Percentiles rank a stretch among this genome's conserved stretches.
These are phyloP conservation scores for Penicillium sp. DNA, from an alignment of 2,329 filamentous ascomycete species.

Conservation along the genomic window DNA sequence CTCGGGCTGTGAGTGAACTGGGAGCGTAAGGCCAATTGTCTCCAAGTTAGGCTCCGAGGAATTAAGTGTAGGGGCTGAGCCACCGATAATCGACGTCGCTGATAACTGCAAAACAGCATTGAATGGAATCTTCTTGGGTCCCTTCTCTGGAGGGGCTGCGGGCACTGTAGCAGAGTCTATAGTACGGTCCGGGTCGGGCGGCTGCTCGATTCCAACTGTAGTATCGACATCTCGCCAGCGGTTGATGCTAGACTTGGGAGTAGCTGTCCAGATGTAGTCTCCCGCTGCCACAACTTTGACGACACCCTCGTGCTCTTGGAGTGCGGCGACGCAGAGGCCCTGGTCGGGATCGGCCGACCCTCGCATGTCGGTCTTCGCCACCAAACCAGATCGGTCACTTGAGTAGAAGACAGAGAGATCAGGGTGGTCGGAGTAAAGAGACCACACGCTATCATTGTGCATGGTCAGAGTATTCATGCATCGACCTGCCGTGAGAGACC, in stretches of 20 bases:
- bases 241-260: slow-evolving; percentile 82
- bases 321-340: slow-evolving; percentile 78
- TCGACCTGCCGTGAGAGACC: slow-evolving; percentile 87
- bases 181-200: slow-evolving; percentile 37
- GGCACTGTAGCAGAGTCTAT: slow-evolving; percentile 27
- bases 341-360: slow-evolving; percentile 70
- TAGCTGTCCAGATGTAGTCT: slow-evolving; percentile 81
- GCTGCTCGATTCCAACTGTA: slow-evolving; percentile 54
- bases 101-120: slow-evolving; percentile 74
- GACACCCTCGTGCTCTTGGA: slow-evolving; percentile 74
- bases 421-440: slow-evolving; percentile 78
- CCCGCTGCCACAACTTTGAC: slow-evolving; percentile 54
- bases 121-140: slow-evolving; percentile 57
- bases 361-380: slow-evolving; percentile 92
- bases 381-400: slow-evolving; percentile 77
- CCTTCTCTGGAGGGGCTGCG: slow-evolving; percentile 11
- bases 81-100: slow-evolving; percentile 65
- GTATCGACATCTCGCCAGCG: slow-evolving; percentile 83
- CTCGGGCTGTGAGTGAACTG: slow-evolving; percentile 59
- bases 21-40: slow-evolving; percentile 46
- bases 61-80: slow-evolving; percentile 42
- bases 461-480: slow-evolving; percentile 98
- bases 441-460: slow-evolving; percentile 98
- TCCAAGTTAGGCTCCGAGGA: slow-evolving; percentile 48
- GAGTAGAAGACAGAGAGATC: slow-evolving; percentile 87